phyloP scores from a whole-genome alignment of 2,329 filamentous ascomycete genomes.

The Ceratocystis alfenasii region DNA sequence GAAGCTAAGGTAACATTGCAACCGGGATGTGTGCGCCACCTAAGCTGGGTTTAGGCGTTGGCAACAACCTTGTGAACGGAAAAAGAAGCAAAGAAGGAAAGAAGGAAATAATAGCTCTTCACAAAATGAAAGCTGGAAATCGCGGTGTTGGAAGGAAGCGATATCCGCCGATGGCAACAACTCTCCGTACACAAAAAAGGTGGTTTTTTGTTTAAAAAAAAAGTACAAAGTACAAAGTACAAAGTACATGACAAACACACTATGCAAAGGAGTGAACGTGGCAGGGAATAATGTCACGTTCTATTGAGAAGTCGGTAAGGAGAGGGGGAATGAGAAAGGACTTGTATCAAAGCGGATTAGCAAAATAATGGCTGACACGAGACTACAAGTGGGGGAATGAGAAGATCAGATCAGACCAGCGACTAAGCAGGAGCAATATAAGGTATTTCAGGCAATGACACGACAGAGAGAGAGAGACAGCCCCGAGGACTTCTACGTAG shows the following conservation, averaged over 20 bases:
- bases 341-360: neutral
- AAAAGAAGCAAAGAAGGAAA: neutral
- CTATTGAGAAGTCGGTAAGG: neutral
- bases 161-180: neutral
- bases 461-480: neutral
- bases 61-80: neutral
- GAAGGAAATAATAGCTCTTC: neutral
- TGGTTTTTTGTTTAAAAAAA: no score
- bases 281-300: neutral
- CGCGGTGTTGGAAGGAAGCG: neutral
- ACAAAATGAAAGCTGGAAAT: neutral
- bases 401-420: neutral
- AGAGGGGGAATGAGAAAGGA: neutral
- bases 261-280: neutral
- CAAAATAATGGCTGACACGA: neutral
- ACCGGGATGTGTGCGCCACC: conserved; percentile 4
- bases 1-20: conserved; percentile 14
- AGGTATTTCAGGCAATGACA: neutral
- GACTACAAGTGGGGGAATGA: neutral
- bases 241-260: no score
- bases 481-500: no score
- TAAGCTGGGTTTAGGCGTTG: conserved; percentile 2
- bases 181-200: neutral
- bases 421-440: neutral
- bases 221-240: neutral